A percentile compares a stretch with the other conserved stretches of the same genome.
Conservation (phyloP, 1,139 yeast species). For the Saccharomycopsis crataegensis region DNA sequence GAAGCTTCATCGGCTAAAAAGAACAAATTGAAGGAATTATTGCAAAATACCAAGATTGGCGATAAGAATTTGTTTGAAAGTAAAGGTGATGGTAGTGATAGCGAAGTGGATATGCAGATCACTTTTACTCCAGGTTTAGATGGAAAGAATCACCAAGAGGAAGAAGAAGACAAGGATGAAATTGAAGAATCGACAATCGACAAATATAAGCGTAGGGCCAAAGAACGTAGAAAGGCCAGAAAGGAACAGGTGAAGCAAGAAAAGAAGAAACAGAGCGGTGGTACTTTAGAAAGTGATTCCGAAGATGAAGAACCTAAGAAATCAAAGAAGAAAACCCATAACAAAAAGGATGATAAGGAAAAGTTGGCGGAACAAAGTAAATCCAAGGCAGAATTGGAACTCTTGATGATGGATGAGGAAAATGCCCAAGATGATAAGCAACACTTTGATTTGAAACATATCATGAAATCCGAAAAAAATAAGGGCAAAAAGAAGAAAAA, state of each 20-base stretch:
- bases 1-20: constrained; percentile 39
- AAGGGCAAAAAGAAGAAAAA: constrained; percentile 44
- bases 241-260: constrained; percentile 61
- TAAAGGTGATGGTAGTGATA: constrained; percentile 40
- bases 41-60: constrained; percentile 37
- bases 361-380: constrained; percentile 31
- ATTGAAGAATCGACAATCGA: constrained; percentile 74
- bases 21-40: constrained; percentile 59
- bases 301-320: constrained; percentile 36
- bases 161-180: constrained; percentile 32
- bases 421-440: constrained; percentile 34
- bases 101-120: constrained; percentile 87
- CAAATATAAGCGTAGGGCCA: constrained; percentile 78
- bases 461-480: constrained; percentile 63
- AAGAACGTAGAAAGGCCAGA: constrained; percentile 82
- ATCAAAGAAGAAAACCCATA: constrained; percentile 35
- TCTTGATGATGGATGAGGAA: constrained; percentile 56
- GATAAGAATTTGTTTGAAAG: constrained; percentile 29
- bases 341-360: constrained; percentile 23
- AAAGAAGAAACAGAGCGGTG: constrained; percentile 38
- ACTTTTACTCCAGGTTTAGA: constrained; percentile 87
- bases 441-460: constrained; percentile 79
- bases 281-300: constrained; percentile 10
- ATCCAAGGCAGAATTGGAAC: constrained; percentile 64
- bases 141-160: constrained; percentile 31